Percentiles rank a stretch among this genome's conserved stretches.
These are phyloP conservation scores for Acorus gramineus DNA, from an alignment of 106 monocot species.

Conservation along the genomic window DNA sequence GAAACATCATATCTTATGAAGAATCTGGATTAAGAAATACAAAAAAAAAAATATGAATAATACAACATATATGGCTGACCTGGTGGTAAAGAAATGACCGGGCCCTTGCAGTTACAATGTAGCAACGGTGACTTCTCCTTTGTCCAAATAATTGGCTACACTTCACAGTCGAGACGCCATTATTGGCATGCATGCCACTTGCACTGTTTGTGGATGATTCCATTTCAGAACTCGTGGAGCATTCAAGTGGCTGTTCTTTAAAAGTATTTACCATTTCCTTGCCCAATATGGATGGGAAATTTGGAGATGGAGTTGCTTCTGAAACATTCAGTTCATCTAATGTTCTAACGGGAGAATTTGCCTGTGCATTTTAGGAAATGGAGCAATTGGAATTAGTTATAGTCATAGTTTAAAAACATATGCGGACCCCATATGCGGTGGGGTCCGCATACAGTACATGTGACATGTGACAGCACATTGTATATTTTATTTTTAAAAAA, in stretches of 20 bases:
- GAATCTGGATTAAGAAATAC: too few relatives aligned
- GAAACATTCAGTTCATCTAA: constrained; percentile 69
- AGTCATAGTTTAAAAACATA: too few relatives aligned
- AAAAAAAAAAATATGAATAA: too few relatives aligned
- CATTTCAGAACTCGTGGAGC: constrained; percentile 7
- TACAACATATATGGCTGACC: constrained; percentile 19
- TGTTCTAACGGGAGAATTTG: constrained; percentile 76
- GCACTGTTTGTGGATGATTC: constrained; percentile 19
- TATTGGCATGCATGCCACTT: constrained; percentile 1
- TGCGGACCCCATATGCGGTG: too few relatives aligned
- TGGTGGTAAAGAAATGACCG: constrained; percentile 87
- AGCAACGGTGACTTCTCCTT: constrained; percentile 54
- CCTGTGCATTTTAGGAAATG: constrained; percentile 27
- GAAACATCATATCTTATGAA: too few relatives aligned
- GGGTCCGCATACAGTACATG: too few relatives aligned
- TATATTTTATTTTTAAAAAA: too few relatives aligned
- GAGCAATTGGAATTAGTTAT: neutral
- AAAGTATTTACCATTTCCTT: constrained; percentile 15
- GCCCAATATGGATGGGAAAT: constrained; percentile 47
- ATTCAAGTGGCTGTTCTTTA: neutral
- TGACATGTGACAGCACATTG: too few relatives aligned
- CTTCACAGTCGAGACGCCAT: constrained; percentile 4
- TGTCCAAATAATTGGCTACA: constrained; percentile 40
- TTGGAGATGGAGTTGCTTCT: constrained; percentile 49
- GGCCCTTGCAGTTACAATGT: constrained; percentile 66